Evolutionary conservation across 495 filamentous ascomycete species (phyloP), one percentile per base, ranked within the genome.

Genomic region (Hyaloscypha bicolor): DNA sequence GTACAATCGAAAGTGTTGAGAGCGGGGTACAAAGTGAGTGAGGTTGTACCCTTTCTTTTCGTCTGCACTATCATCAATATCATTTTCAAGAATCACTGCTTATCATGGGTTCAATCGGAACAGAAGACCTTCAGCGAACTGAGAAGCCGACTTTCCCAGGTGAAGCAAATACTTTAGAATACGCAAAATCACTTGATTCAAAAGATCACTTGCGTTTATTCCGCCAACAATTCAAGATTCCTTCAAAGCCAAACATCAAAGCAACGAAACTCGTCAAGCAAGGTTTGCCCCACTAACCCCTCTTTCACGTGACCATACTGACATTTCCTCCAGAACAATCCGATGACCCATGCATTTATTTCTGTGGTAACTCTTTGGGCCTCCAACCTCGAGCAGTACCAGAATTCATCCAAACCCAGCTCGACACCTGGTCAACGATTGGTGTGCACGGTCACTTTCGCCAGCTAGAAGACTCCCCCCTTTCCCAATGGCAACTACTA

Each of bases 311-410:
- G 42, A 68, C 75, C 64, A 69, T 75, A 65, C 67, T 79, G 78
- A 70, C 60, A 73, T 55, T 56, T 56, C 63, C 51, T 51, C 39
- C 30, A 55, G 69, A 64, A 73, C 53, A 57, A 66, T 71, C 74
- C 60, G 67, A 71, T 29, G 78, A 82, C 55, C 74, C 76, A 57
- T 91, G 86, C 75, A 90, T 92, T 70, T 99, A 99, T 75, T 84
- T 99, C 60, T 97, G 93, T 73, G 95, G 95, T 39, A 97, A 99
- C 79, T 98, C 95, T 2, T 84, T 99, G 9, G 95, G 95, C 60
- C 85, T 96, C 42, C 95, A 98, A 73, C 95, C 95, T 45, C 86
- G 85, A 70, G 84, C 84, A 60, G 91, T 89, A 2, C 80, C 82
- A 55, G 79, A 85, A 22, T 90, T 91, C 70, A 83, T 99, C 70